Evolutionary conservation across 176 grass and related monocot species (phyloP).

Genomic region (Oryza glaberrima): DNA sequence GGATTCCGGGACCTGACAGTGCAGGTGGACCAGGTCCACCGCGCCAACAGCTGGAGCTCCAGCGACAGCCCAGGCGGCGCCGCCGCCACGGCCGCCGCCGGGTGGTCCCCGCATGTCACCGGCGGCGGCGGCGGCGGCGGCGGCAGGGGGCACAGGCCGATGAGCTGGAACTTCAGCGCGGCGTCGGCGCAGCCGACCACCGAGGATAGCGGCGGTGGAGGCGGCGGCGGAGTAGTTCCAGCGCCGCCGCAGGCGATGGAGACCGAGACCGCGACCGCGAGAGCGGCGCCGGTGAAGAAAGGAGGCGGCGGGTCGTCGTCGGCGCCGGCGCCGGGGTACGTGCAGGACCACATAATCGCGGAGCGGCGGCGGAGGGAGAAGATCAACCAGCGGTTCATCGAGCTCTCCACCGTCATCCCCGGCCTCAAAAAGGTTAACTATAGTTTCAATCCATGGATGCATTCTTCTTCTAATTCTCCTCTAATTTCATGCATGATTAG

Average conservation of each 20-base stretch:
- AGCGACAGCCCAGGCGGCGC: constrained; percentile 38
- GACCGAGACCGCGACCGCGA: not conserved
- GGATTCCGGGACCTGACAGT: constrained; percentile 29
- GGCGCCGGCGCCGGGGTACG: constrained; percentile 20
- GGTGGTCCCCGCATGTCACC: constrained; percentile 47
- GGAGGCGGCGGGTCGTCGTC: constrained; percentile 6
- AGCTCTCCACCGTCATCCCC: constrained; percentile 83
- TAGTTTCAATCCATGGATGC: too few species aligned
- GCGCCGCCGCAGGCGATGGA: not conserved
- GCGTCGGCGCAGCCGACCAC: constrained; percentile 23
- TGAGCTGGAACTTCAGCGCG: constrained; percentile 65
- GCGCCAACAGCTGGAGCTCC: constrained; percentile 50
- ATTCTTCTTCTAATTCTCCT: not conserved
- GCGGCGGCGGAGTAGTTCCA: not conserved
- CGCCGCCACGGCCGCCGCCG: not conserved
- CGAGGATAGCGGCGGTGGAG: not conserved
- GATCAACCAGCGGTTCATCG: constrained; percentile 77
- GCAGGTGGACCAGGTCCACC: constrained; percentile 37
- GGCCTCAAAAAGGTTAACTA: constrained; percentile 67
- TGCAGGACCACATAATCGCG: constrained; percentile 79
- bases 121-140: not conserved
- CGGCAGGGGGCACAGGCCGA: constrained; percentile 4
- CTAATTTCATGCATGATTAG: constrained; percentile 31
- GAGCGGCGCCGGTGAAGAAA: constrained; percentile 10
- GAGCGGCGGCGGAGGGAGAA: constrained; percentile 79